Percentiles rank a stretch among this genome's conserved stretches.
phyloP scores from a whole-genome alignment of 345 rosid genomes.

The Citrus glauca region DNA sequence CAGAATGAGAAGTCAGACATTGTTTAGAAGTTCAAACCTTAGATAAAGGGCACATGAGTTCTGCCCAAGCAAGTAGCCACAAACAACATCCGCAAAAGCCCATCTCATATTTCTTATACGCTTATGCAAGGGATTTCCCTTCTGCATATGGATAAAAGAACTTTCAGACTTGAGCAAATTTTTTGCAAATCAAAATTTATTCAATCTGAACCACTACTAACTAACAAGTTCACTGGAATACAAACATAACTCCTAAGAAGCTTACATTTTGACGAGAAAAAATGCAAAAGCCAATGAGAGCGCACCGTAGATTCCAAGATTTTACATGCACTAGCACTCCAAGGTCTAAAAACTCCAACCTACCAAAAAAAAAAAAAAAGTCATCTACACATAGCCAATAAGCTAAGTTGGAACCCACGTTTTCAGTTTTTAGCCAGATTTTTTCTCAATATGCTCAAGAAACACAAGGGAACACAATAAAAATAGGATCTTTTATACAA shows the following conservation, averaged over 20 bases:
- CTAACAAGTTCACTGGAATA: neutral
- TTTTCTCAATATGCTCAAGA: neutral
- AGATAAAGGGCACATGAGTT: slow-evolving; percentile 79
- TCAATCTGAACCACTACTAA: neutral
- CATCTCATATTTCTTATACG: slow-evolving; percentile 81
- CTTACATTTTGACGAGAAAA: neutral
- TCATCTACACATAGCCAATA: neutral
- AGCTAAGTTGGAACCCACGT: neutral
- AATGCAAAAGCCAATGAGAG: neutral
- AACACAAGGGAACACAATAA: neutral
- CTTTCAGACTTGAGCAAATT: neutral
- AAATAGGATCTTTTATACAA: neutral
- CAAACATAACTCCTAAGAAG: neutral
- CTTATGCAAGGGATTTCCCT: slow-evolving; percentile 91
- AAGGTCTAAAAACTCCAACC: no score
- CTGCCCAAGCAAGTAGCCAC: slow-evolving; percentile 83
- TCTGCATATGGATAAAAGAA: slow-evolving; percentile 44
- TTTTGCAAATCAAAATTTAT: neutral
- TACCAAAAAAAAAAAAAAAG: neutral
- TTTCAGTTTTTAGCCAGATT: neutral
- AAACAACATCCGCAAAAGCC: slow-evolving; percentile 68
- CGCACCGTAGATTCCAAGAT: neutral
- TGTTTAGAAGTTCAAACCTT: slow-evolving; percentile 48
- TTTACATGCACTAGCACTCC: neutral
- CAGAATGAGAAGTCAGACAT: neutral